Evolutionary conservation across 2,329 filamentous ascomycete genomes (phyloP).

Genomic region (Setomelanomma holmii): DNA sequence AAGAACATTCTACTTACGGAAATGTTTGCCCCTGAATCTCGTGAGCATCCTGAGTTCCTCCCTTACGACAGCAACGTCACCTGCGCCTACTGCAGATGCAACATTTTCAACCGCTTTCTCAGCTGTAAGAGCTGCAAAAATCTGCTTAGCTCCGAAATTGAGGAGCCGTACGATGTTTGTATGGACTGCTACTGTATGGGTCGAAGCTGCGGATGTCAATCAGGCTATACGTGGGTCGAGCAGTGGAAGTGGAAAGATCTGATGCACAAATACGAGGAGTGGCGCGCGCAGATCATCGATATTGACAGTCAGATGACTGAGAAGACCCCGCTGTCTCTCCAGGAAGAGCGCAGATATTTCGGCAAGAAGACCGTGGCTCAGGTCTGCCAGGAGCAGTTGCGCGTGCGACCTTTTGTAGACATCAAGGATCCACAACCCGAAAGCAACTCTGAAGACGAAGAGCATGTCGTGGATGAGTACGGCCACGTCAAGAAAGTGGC

Average conservation of each 20-base stretch:
- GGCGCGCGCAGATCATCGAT: slow-evolving; percentile 79
- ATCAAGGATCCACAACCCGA: slow-evolving; percentile 67
- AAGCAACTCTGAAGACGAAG: slow-evolving; percentile 56
- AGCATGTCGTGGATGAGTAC: slow-evolving; percentile 69
- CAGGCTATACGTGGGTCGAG: slow-evolving; percentile 86
- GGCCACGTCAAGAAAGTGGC: slow-evolving; percentile 69
- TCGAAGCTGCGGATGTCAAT: slow-evolving; percentile 87
- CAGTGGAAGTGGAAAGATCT: slow-evolving; percentile 89
- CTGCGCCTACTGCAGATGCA: slow-evolving; percentile 93
- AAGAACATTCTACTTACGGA: slow-evolving; percentile 83
- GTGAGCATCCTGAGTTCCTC: slow-evolving; percentile 77
- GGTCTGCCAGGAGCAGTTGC: slow-evolving; percentile 90
- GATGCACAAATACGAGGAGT: slow-evolving; percentile 77
- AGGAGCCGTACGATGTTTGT: slow-evolving; percentile 91
- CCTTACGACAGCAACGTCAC: slow-evolving; percentile 90
- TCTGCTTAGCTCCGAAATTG: slow-evolving; percentile 70
- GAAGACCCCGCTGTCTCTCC: slow-evolving; percentile 72
- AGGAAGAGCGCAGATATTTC: slow-evolving; percentile 70
- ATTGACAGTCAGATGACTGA: slow-evolving; percentile 71
- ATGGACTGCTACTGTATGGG: slow-evolving; percentile 99
- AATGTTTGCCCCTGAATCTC: slow-evolving; percentile 73
- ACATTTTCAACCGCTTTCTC: slow-evolving; percentile 96
- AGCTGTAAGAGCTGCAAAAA: slow-evolving; percentile 87
- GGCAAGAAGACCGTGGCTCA: slow-evolving; percentile 84
- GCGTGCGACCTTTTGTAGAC: slow-evolving; percentile 80